These are phyloP conservation scores for Pneumocystis jirovecii DNA, from an alignment of 1,139 yeast species.

Conservation along the genomic window DNA sequence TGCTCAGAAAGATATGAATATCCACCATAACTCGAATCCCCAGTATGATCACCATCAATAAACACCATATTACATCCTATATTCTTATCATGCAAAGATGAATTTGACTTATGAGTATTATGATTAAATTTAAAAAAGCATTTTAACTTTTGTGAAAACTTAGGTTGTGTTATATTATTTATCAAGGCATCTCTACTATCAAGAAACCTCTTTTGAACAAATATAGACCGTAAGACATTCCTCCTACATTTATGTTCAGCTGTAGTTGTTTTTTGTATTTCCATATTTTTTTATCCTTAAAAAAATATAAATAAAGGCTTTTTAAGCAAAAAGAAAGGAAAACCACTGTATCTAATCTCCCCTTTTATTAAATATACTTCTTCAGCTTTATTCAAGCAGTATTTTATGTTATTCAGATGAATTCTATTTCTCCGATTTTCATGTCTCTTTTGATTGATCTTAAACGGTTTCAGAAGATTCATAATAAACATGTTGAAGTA, in stretches of 20 bases:
- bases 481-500: background rate
- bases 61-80: background rate
- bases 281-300: background rate
- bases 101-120: background rate
- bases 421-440: background rate
- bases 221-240: background rate
- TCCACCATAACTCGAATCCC: background rate
- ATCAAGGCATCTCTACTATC: background rate
- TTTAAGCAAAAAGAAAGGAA: background rate
- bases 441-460: background rate
- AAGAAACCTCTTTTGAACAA: background rate
- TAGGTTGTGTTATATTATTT: background rate
- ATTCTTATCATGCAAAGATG: background rate
- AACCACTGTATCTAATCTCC: background rate
- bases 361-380: background rate
- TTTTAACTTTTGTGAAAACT: background rate
- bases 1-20: background rate
- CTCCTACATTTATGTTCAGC: background rate
- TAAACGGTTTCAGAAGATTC: background rate
- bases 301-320: background rate
- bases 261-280: background rate
- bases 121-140: background rate
- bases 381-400: background rate
- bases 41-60: background rate
- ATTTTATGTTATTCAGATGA: background rate